Conservation (phyloP, 331 rosid species). For the Quercus tomentella region DNA sequence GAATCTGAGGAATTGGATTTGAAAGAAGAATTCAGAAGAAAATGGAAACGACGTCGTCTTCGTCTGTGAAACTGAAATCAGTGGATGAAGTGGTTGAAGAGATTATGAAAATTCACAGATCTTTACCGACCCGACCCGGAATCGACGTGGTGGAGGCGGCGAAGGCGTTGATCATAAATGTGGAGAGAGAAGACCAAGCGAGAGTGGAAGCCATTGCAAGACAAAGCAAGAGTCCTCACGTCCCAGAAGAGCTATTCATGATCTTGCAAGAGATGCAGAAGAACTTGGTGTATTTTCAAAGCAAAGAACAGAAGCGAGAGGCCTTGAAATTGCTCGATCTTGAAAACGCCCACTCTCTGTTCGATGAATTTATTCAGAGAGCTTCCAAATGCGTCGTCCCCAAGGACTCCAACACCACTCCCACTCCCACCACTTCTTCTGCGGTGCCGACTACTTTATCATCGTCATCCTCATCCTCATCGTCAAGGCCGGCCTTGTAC, state of each 20-base stretch:
- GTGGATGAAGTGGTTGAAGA: conserved; percentile 62
- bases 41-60: conserved; percentile 63
- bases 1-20: conserved; percentile 15
- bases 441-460: conserved; percentile 20
- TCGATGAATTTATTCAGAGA: conserved; percentile 76
- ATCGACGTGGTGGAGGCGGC: conserved; percentile 87
- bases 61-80: conserved; percentile 8
- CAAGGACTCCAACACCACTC: conserved; percentile 4
- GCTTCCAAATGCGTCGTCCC: conserved; percentile 62
- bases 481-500: conserved; percentile 28
- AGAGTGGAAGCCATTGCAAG: conserved; percentile 50
- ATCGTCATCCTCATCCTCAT: conserved; percentile 9
- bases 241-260: conserved; percentile 73
- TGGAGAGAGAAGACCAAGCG: conserved; percentile 62
- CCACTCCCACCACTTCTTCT: background rate
- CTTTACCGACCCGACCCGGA: conserved; percentile 59
- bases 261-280: conserved; percentile 70
- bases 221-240: conserved; percentile 42
- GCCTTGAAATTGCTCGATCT: conserved; percentile 70
- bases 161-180: conserved; percentile 40
- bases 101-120: conserved; percentile 79
- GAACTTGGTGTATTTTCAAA: conserved; percentile 42
- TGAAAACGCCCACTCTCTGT: conserved; percentile 53
- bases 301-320: conserved; percentile 64
- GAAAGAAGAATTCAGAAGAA: background rate